Evolutionary conservation across 2,329 filamentous ascomycete species (phyloP).

Genomic region (Aureobasidium leucospermi): DNA sequence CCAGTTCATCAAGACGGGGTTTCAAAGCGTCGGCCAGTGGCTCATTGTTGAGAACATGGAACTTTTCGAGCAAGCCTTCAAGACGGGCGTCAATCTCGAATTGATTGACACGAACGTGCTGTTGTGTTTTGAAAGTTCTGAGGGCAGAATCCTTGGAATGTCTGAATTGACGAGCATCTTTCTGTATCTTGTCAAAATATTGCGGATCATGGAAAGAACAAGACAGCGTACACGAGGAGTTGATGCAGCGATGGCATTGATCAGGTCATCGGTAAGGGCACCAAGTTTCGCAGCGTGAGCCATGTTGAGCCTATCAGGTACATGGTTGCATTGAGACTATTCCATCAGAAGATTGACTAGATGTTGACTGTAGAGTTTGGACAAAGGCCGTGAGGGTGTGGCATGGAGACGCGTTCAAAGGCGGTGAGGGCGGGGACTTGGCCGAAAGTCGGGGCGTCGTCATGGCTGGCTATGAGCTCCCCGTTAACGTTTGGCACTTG

Average conservation of each 20-base stretch:
- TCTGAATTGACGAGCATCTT: slow-evolving; percentile 25
- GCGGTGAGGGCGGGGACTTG: slow-evolving; percentile 9
- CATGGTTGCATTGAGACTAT: not conserved
- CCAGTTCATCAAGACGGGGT: slow-evolving; percentile 53
- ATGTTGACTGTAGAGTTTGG: not conserved
- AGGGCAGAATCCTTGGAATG: slow-evolving; percentile 33
- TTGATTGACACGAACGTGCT: slow-evolving; percentile 40
- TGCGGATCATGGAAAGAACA: not conserved
- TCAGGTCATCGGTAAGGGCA: slow-evolving; percentile 62
- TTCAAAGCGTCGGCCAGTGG: slow-evolving; percentile 65
- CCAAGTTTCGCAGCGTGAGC: slow-evolving; percentile 60
- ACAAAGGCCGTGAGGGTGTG: not conserved
- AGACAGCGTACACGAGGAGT: not conserved
- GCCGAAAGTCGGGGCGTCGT: slow-evolving; percentile 3
- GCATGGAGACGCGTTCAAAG: slow-evolving; percentile 1
- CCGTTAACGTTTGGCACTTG: no score
- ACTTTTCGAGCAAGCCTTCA: slow-evolving; percentile 68
- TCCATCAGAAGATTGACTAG: not conserved
- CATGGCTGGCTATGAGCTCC: not conserved
- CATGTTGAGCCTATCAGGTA: slow-evolving; percentile 45
- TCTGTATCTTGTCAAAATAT: not conserved
- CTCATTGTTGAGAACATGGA: slow-evolving; percentile 72
- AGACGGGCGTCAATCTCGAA: slow-evolving; percentile 38
- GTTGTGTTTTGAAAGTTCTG: slow-evolving; percentile 33
- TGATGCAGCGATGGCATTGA: slow-evolving; percentile 51